A percentile compares a stretch with the other conserved stretches of the same genome.
Conservation (phyloP, 2,329 filamentous ascomycete species). For the Pseudovirgaria hyperparasitica region DNA sequence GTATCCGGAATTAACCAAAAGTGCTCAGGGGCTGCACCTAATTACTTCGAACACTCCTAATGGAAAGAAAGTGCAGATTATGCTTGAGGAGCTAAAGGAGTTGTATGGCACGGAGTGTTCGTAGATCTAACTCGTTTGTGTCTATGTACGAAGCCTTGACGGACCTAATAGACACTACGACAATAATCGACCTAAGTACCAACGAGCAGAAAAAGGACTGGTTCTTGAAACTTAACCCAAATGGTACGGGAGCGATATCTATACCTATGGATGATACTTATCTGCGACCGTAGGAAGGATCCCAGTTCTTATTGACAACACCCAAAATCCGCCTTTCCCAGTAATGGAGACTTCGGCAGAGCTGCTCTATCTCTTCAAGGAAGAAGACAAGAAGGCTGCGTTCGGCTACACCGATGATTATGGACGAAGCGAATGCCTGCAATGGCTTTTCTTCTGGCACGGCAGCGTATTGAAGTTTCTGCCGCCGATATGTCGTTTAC, state of each 20-base stretch:
- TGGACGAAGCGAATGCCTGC: conserved; percentile 35
- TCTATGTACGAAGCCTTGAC: too few relatives aligned
- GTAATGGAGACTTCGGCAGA: conserved; percentile 42
- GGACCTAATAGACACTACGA: background rate
- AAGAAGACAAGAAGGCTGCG: conserved; percentile 34
- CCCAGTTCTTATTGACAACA: conserved; percentile 39
- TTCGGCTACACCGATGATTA: conserved; percentile 41
- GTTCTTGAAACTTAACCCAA: conserved; percentile 36
- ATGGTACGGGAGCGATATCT: conserved; percentile 16
- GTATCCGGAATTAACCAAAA: too few relatives aligned
- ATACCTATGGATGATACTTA: conserved; percentile 3
- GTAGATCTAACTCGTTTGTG: too few relatives aligned
- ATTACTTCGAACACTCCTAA: conserved; percentile 40
- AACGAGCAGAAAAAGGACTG: conserved; percentile 46
- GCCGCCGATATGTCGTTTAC: conserved; percentile 5
- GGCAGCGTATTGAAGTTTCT: conserved; percentile 12
- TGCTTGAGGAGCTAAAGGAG: conserved; percentile 42
- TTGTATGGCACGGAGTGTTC: conserved; percentile 26
- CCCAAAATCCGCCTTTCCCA: conserved; percentile 36
- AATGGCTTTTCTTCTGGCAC: conserved; percentile 46
- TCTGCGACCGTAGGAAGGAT: conserved; percentile 26
- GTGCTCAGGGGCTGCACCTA: conserved; percentile 33
- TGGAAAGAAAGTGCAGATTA: conserved; percentile 39
- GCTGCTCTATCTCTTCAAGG: conserved; percentile 39
- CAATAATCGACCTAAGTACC: conserved; percentile 29